phyloP scores from a whole-genome alignment of 2,329 filamentous ascomycete genomes.

The Diplodia mutila region DNA sequence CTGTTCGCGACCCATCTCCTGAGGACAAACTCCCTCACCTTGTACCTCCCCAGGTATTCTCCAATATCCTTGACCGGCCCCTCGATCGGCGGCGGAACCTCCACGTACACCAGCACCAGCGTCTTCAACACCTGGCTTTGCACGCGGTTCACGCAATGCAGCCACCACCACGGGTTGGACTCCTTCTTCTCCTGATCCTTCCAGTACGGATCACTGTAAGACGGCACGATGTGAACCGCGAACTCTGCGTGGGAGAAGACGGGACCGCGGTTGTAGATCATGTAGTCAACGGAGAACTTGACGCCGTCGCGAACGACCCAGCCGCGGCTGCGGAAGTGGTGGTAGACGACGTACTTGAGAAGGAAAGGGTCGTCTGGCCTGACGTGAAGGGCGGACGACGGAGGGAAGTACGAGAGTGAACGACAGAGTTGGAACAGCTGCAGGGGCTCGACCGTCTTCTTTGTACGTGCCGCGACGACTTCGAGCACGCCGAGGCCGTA shows the following conservation, averaged over 20 bases:
- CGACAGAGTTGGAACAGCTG: slow-evolving; percentile 60
- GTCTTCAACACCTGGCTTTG: slow-evolving; percentile 90
- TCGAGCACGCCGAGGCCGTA: slow-evolving; percentile 78
- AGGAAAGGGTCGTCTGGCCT: slow-evolving; percentile 82
- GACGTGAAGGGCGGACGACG: slow-evolving; percentile 51
- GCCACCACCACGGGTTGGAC: slow-evolving; percentile 72
- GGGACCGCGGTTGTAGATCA: slow-evolving; percentile 91
- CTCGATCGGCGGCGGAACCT: slow-evolving; percentile 71
- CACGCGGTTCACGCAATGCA: slow-evolving; percentile 88
- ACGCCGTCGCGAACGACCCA: slow-evolving; percentile 93
- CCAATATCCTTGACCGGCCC: slow-evolving; percentile 56
- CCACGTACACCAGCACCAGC: slow-evolving; percentile 86
- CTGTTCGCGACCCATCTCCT: slow-evolving; percentile 85
- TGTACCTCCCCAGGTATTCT: slow-evolving; percentile 68
- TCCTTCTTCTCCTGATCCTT: slow-evolving; percentile 57
- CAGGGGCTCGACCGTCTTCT: slow-evolving; percentile 60
- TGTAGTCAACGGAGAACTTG: slow-evolving; percentile 92
- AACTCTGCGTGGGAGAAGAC: slow-evolving; percentile 97
- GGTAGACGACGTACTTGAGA: slow-evolving; percentile 85
- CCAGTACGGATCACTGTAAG: slow-evolving; percentile 78
- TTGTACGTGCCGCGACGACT: slow-evolving; percentile 51
- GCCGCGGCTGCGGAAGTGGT: slow-evolving; percentile 92
- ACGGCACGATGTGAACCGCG: slow-evolving; percentile 79
- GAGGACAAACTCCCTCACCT: slow-evolving; percentile 77
- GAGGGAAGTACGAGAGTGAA: slow-evolving; percentile 70